Base-by-base conservation (phyloP, 768 basidiomycete genomes). In the Rhizopogon vesiculosus region DNA sequence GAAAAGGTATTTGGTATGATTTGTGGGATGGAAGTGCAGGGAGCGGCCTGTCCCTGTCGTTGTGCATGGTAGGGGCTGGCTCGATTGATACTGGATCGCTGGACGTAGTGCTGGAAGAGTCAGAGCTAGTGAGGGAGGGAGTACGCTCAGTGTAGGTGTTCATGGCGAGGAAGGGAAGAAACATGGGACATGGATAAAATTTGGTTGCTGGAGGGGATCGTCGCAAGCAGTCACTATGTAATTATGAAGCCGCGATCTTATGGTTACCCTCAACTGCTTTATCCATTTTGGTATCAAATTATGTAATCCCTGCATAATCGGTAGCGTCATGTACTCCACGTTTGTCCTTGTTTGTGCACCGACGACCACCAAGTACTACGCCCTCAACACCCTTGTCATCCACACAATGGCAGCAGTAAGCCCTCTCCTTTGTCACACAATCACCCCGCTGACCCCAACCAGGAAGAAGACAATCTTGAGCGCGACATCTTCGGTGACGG, bases 401-500 rank as follows among this genome's bases (percentile, higher is more conserved):
- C 18, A 54, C 18, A 50, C 51, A 40, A 61, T 61, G 60, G 43
- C 60, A 41, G 18, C 52, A 28, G 59, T 56, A 35, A 53, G 53
- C 13, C 8, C 25, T 33, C 33, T 18, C 16, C 22, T n/a, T n/a
- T 25, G 22, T 25, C 9, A 38, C 8, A 28, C 7, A 7, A 2
- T 35, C 9, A 9, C 5, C 12, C 7, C 25, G 18, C 18, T 42
- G 10, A 16, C 15, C 18, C 7, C 55, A 57, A 58, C n/a, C 54
- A 59, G 61, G 54, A 52, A 0, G 43, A 56, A 31, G 65, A 69
- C 38, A 64, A 76, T 51, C 82, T 86, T 35, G 85, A 81, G 55
- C 84, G 82, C 50, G 85, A 87, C 64, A 86, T 92, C 55, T 93
- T 93, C 64, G 91, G 89, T 58, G 87, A 87, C 40, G 89, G 89